These are phyloP conservation scores for Cyberlindnera mississippiensis DNA, from an alignment of 805 yeast species.

Conservation along the genomic window DNA sequence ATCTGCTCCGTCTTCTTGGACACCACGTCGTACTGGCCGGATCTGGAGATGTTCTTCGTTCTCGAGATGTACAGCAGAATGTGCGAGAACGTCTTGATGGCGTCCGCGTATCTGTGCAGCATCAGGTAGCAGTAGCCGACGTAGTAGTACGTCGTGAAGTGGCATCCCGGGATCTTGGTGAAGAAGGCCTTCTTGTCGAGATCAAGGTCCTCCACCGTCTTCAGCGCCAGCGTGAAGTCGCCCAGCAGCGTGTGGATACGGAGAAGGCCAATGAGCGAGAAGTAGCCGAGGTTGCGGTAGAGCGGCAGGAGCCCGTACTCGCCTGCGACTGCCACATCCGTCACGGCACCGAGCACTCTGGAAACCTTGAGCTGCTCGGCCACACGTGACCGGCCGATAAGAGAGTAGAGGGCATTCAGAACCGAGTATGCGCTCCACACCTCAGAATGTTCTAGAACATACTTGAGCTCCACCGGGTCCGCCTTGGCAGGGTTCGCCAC, in stretches of 20 bases:
- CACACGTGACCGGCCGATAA: constrained; percentile 34
- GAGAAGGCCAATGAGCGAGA: constrained; percentile 43
- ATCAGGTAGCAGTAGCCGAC: constrained; percentile 48
- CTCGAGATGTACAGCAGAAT: constrained; percentile 43
- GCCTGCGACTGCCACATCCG: constrained; percentile 34
- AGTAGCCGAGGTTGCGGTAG: constrained; percentile 45
- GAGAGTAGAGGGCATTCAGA: constrained; percentile 44
- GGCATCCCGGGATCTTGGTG: constrained; percentile 45
- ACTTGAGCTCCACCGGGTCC: constrained; percentile 32
- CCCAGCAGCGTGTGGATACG: constrained; percentile 48
- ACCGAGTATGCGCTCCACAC: constrained; percentile 46
- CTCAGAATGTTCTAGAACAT: constrained; percentile 36
- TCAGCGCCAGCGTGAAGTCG: constrained; percentile 45
- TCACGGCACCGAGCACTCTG: constrained; percentile 13
- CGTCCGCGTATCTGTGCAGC: constrained; percentile 47
- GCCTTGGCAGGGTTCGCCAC: constrained; percentile 28
- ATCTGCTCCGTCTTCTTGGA: constrained; percentile 47
- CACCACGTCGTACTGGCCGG: constrained; percentile 43
- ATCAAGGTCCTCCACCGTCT: constrained; percentile 45
- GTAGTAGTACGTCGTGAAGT: constrained; percentile 48
- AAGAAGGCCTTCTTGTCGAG: constrained; percentile 44
- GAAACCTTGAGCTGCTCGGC: constrained; percentile 18
- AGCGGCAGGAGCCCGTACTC: constrained; percentile 40
- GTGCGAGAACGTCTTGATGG: constrained; percentile 45
- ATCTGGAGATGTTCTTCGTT: constrained; percentile 38